Evolutionary conservation across 306 rosid genomes (phyloP).

Genomic region (Chamaecrista fasciculata): DNA sequence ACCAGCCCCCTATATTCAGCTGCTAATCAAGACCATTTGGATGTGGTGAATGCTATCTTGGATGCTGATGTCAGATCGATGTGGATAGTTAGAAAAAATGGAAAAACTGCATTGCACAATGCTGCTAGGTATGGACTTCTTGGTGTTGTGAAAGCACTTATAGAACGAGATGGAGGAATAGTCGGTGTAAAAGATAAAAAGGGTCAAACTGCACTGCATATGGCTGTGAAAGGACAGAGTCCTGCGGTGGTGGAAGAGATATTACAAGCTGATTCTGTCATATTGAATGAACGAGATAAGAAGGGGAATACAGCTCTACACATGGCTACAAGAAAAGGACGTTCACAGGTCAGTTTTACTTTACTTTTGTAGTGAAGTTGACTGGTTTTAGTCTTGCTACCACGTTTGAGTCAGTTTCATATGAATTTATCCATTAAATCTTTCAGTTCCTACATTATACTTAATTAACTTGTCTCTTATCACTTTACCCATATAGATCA

Average conservation of each 20-base stretch:
- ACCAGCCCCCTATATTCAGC: constrained; percentile 97
- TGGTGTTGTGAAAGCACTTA: constrained; percentile 56
- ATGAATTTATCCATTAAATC: constrained; percentile 16
- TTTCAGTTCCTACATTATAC: background rate
- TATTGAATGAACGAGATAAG: constrained; percentile 80
- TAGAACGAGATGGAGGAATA: constrained; percentile 57
- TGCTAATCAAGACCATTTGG: constrained; percentile 69
- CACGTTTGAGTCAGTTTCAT: constrained; percentile 24
- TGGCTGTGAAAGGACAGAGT: constrained; percentile 88
- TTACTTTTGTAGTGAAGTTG: background rate
- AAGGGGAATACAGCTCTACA: constrained; percentile 91
- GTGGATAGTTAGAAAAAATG: constrained; percentile 82
- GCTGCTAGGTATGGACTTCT: constrained; percentile 74
- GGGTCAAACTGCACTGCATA: constrained; percentile 92
- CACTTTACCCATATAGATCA: background rate
- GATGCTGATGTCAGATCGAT: constrained; percentile 62
- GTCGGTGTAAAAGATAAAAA: constrained; percentile 79
- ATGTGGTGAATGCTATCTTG: constrained; percentile 78
- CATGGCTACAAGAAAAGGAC: constrained; percentile 85
- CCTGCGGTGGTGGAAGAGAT: constrained; percentile 67
- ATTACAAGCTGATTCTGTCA: constrained; percentile 48
- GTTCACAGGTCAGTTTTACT: constrained; percentile 59
- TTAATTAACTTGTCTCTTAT: background rate
- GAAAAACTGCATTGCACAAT: constrained; percentile 86
- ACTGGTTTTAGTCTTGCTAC: background rate